Conservation (phyloP, 495 filamentous ascomycete genomes). For the Penicillium samsonianum region DNA sequence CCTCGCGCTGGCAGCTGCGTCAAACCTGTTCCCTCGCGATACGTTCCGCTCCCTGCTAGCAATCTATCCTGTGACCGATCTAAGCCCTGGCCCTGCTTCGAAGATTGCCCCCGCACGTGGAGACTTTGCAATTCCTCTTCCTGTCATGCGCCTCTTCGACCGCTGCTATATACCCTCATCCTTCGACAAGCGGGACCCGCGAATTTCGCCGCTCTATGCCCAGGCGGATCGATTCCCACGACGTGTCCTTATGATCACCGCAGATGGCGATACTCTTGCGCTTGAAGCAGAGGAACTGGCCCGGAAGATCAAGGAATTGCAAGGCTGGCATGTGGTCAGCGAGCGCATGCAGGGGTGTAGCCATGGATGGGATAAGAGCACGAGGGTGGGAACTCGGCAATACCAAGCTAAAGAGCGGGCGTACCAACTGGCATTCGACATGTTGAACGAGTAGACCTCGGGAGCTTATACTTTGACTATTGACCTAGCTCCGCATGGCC, state of each 20-base stretch:
- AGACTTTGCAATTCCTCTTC: conserved; percentile 28
- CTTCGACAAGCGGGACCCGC: conserved; percentile 44
- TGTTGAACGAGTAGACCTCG: conserved; percentile 30
- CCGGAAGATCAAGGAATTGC: conserved; percentile 27
- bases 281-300: conserved; percentile 46
- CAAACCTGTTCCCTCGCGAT: conserved; percentile 39
- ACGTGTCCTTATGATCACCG: conserved; percentile 46
- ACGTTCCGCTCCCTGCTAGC: conserved; percentile 45
- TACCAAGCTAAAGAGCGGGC: conserved; percentile 38
- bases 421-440: conserved; percentile 37
- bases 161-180: conserved; percentile 32
- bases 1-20: conserved; percentile 41
- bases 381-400: conserved; percentile 26
- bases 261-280: conserved; percentile 43
- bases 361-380: conserved; percentile 44
- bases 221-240: conserved; percentile 39
- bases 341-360: conserved; percentile 43
- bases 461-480: too few relatives aligned
- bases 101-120: conserved; percentile 32
- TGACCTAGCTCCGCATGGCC: neutral
- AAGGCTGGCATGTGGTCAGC: conserved; percentile 40
- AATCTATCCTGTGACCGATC: conserved; percentile 45
- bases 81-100: conserved; percentile 22
- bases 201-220: conserved; percentile 49
- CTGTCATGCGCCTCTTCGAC: conserved; percentile 34